phyloP scores from a whole-genome alignment of 164 flowering plant species.

The Umbilicus rupestris region DNA sequence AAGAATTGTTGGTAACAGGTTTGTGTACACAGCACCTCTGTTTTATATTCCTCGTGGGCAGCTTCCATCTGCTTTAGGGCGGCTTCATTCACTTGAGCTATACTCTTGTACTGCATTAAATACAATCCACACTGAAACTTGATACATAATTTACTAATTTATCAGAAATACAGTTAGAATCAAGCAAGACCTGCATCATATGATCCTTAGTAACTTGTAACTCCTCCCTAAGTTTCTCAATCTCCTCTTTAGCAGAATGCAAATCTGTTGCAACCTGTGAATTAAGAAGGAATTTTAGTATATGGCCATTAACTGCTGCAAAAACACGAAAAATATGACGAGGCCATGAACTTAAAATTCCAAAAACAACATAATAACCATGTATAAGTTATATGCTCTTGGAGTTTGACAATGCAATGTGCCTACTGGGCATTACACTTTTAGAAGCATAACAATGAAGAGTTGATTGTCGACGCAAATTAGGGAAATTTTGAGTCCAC shows the following conservation, averaged over 20 bases:
- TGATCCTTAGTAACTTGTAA: constrained; percentile 61
- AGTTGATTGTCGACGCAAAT: neutral
- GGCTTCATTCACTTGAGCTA: constrained; percentile 80
- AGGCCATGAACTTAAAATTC: too few relatives aligned
- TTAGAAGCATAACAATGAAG: neutral
- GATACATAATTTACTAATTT: neutral
- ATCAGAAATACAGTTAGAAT: neutral
- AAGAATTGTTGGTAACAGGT: neutral
- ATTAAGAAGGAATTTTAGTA: neutral
- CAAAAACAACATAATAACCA: neutral
- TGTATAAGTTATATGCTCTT: neutral
- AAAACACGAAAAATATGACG: too few relatives aligned
- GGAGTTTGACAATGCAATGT: neutral
- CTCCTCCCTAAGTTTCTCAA: constrained; percentile 55
- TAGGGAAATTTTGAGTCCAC: neutral
- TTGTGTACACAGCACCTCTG: constrained; percentile 40
- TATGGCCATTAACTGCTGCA: neutral
- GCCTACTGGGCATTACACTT: neutral
- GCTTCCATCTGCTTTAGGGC: constrained; percentile 77
- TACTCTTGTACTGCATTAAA: constrained; percentile 62
- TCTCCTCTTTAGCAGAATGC: constrained; percentile 39
- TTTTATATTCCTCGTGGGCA: constrained; percentile 59
- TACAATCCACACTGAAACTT: constrained; percentile 4
- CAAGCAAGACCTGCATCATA: constrained; percentile 67
- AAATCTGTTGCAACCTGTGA: constrained; percentile 29